Evolutionary conservation across 352 stramenopile genomes (phyloP).

Genomic region (Phytophthora tubulina): DNA sequence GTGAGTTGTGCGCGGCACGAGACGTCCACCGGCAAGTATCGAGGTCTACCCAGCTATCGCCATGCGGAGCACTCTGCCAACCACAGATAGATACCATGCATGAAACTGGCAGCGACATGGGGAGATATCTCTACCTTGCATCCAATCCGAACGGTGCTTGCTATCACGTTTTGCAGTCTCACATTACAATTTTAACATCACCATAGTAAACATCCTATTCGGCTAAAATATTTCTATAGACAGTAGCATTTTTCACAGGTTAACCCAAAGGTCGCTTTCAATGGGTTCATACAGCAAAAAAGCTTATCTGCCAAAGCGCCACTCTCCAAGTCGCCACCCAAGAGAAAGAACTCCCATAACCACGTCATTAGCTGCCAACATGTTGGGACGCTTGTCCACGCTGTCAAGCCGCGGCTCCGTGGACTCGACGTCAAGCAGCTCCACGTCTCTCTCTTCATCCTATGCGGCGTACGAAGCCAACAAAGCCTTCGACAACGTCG

Average conservation of each 20-base stretch:
- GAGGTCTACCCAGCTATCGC: background rate
- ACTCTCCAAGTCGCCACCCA: conserved; percentile 22
- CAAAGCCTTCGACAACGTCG: conserved; percentile 41
- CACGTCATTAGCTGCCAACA: conserved; percentile 10
- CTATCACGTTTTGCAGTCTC: background rate
- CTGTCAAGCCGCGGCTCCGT: conserved; percentile 17
- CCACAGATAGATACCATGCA: too few relatives aligned
- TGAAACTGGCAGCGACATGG: too few relatives aligned
- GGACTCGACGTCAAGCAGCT: conserved; percentile 15
- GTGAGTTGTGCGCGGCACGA: background rate
- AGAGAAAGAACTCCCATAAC: background rate
- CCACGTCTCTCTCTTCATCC: conserved; percentile 28
- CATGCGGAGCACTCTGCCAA: too few relatives aligned
- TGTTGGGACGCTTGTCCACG: conserved; percentile 22
- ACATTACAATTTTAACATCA: background rate
- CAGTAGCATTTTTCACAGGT: conserved; percentile 12
- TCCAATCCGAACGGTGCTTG: too few relatives aligned
- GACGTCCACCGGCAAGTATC: background rate
- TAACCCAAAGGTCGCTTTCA: conserved; percentile 23
- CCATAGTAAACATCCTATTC: background rate
- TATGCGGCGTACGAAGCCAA: conserved; percentile 39
- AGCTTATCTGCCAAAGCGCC: conserved; percentile 1
- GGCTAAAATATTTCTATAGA: background rate
- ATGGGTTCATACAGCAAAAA: conserved; percentile 25
- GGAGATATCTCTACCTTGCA: background rate